Percentiles rank a stretch among this genome's conserved stretches.
Evolutionary conservation across 768 basidiomycete species (phyloP).

Genomic region (Trametes cubensis): DNA sequence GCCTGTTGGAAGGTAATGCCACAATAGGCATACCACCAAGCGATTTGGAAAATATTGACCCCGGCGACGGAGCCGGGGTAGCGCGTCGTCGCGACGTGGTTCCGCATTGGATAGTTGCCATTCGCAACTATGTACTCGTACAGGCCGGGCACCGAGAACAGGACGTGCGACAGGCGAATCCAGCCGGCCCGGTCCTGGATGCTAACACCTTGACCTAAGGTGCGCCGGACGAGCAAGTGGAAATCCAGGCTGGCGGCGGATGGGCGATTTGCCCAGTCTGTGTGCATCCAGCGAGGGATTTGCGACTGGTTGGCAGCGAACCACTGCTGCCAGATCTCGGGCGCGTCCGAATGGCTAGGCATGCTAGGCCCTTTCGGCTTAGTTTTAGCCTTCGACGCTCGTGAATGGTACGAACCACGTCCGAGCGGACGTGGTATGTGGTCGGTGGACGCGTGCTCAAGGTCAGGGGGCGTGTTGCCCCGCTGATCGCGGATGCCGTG

Average conservation of each 20-base stretch:
- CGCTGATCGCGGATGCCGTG: too few relatives aligned
- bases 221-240: neutral
- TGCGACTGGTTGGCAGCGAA: neutral
- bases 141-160: neutral
- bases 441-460: too few relatives aligned
- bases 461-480: too few relatives aligned
- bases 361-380: neutral
- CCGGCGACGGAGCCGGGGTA: neutral
- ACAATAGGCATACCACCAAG: neutral
- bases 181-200: neutral
- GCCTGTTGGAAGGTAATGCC: neutral
- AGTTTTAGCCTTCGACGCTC: too few relatives aligned
- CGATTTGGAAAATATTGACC: neutral
- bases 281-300: neutral
- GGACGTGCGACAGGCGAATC: neutral
- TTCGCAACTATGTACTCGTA: neutral
- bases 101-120: neutral
- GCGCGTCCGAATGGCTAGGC: neutral
- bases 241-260: neutral
- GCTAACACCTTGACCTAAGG: neutral
- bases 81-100: neutral
- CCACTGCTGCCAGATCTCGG: neutral
- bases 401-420: neutral
- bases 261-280: neutral
- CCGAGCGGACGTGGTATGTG: neutral